Evolutionary conservation across 2,329 filamentous ascomycete genomes (phyloP).

Genomic region (Cadophora malorum): DNA sequence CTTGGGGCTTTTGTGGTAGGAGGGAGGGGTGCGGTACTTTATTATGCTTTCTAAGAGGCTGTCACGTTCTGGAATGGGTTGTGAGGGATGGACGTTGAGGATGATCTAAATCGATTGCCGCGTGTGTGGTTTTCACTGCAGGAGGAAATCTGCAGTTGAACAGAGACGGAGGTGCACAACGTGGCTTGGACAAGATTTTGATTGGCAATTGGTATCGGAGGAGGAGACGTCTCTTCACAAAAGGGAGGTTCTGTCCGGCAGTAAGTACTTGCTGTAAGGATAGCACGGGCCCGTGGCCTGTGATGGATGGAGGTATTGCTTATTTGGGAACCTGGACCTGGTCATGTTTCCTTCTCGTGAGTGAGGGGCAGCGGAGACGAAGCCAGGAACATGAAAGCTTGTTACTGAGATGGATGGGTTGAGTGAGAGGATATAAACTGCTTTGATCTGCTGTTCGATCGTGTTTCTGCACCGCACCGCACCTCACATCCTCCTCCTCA

Average conservation of each 20-base stretch:
- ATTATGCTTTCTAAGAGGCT: neutral
- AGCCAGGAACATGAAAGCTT: conserved; percentile 1
- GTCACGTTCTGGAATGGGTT: conserved; percentile 7
- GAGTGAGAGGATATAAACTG: neutral
- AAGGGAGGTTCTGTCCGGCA: conserved; percentile 2
- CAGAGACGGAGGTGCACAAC: neutral
- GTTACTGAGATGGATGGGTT: neutral
- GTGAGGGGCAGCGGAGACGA: conserved; percentile 10
- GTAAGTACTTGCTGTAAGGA: neutral
- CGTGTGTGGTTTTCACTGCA: neutral
- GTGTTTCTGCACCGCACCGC: neutral
- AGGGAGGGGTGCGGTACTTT: neutral
- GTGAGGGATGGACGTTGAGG: neutral
- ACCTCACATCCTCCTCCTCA: neutral
- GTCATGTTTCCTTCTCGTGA: neutral
- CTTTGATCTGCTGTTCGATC: neutral
- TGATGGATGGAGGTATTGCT: conserved; percentile 1
- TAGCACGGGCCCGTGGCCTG: neutral
- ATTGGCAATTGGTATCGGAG: neutral
- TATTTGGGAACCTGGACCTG: conserved; percentile 1
- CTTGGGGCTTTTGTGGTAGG: neutral
- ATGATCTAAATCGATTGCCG: too few species aligned
- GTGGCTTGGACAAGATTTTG: neutral
- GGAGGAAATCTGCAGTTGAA: neutral
- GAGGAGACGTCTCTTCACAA: neutral